Evolutionary conservation across 345 rosid genomes (phyloP), one percentile per base, ranked within the genome.

Genomic region (Salix udensis): DNA sequence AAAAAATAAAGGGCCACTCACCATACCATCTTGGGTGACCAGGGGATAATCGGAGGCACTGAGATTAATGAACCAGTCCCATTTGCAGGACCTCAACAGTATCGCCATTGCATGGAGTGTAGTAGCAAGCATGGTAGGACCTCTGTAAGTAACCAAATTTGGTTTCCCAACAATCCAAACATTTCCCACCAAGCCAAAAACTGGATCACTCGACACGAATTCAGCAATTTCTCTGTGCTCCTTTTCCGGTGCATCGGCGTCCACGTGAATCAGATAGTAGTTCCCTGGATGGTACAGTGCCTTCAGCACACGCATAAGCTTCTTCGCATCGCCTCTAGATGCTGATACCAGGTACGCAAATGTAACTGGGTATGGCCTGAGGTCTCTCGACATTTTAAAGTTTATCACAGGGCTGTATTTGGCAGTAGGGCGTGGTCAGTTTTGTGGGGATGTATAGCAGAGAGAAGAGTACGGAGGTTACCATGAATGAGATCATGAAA

Each of bases 1-100:
- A 28, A 13, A 71, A 72, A 23, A 26, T 65, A 67, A 26, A 75
- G 72, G 19, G 79, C 14, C 89, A 94, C 98, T 94, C 97, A 94
- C 97, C 97, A 82, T 95, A 93, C 98, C 97, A 89, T 95, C 98
- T 91, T 91, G 97, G 80, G 97, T 93, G 6, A 90, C 84, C 60
- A 95, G 68, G 68, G 97, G 97, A 76, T 93, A 95, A 81, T 95
- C 97, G 79, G 97, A 95, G 79, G 98, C 96, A 84, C 97, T 95
- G n/a, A 95, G 97, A 82, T 95, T 95, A 21, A 95, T 91, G 42
- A 95, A 93, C 97, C 98, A 95, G 75, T 95, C 97, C 97, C 98
- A 93, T 72, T 86, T 83, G 87, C 93, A 88, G 80, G 89, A 87
- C 74, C 91, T 89, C 81, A 88, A 31, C 19, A 95, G 84, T 82